These are phyloP conservation scores for Rhodotorula toruloides DNA, from an alignment of 768 basidiomycete genomes.

Conservation along the genomic window DNA sequence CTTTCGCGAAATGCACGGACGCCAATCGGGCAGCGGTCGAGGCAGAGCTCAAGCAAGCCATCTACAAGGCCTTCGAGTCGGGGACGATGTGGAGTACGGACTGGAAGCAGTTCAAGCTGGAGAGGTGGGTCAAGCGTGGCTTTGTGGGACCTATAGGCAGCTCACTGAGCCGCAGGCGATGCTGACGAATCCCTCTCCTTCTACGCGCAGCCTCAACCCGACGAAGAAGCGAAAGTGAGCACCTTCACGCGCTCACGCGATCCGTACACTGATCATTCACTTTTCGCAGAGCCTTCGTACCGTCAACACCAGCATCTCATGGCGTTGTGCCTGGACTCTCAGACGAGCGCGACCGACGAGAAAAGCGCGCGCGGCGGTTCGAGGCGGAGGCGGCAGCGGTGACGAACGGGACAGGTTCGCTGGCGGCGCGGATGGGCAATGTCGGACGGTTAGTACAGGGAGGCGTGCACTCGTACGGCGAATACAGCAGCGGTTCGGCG, in stretches of 20 bases:
- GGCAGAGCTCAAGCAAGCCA: constrained; percentile 91
- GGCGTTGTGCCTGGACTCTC: constrained; percentile 32
- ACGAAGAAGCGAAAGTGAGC: constrained; percentile 42
- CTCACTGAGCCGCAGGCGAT: not conserved
- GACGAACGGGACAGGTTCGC: constrained; percentile 34
- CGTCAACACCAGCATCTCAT: constrained; percentile 39
- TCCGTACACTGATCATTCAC: not conserved
- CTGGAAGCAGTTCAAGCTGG: constrained; percentile 80
- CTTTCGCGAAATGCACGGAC: constrained; percentile 84
- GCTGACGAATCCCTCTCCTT: too few species aligned
- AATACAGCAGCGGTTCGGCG: not conserved
- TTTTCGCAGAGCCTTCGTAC: constrained; percentile 24
- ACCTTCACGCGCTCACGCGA: not conserved
- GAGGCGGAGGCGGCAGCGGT: constrained; percentile 48
- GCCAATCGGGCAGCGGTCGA: constrained; percentile 80
- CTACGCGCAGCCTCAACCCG: constrained; percentile 13
- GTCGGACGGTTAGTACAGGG: constrained; percentile 53
- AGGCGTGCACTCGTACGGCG: constrained; percentile 26
- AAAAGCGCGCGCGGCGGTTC: constrained; percentile 73
- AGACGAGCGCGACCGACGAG: constrained; percentile 47
- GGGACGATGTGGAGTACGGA: constrained; percentile 88
- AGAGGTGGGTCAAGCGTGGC: constrained; percentile 59
- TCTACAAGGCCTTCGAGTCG: constrained; percentile 80
- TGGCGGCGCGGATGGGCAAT: not conserved
- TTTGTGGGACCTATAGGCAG: not conserved